phyloP scores from a whole-genome alignment of 768 basidiomycete species.

The Coprinopsis sp. region DNA sequence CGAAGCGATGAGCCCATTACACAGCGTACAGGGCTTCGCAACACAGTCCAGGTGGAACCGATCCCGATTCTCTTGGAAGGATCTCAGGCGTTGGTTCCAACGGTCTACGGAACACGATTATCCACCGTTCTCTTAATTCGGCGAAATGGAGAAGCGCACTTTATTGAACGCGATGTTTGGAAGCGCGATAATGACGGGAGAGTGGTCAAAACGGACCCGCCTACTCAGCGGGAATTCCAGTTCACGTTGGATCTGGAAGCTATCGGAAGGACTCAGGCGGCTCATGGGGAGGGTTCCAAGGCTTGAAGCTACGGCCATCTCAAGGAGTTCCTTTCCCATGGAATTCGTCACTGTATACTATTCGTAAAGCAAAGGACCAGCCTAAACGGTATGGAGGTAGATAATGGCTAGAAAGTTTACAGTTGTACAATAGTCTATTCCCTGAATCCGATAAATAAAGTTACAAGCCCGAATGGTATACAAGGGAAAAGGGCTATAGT shows the following conservation, averaged over 20 bases:
- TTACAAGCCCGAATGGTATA: conserved; percentile 7
- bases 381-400: conserved; percentile 5
- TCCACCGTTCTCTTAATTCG: conserved; percentile 68
- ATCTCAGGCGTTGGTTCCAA: conserved; percentile 13
- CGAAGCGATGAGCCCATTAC: conserved; percentile 39
- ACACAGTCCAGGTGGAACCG: conserved; percentile 63
- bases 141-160: conserved; percentile 54
- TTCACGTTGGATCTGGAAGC: conserved; percentile 34
- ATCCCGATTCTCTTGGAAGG: conserved; percentile 32
- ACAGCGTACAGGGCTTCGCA: conserved; percentile 50
- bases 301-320: no score
- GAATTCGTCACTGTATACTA: no score
- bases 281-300: not conserved
- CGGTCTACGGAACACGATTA: conserved; percentile 62
- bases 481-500: not conserved
- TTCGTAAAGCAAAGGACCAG: no score
- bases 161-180: conserved; percentile 74
- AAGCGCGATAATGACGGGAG: conserved; percentile 33
- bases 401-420: conserved; percentile 2
- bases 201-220: conserved; percentile 30
- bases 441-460: conserved; percentile 1
- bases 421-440: conserved; percentile 10
- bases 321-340: no score
- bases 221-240: conserved; percentile 46
- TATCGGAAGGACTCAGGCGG: conserved; percentile 8